Evolutionary conservation across 1,284 basidiomycete genomes (phyloP).

Genomic region (Chalciporus sp.): DNA sequence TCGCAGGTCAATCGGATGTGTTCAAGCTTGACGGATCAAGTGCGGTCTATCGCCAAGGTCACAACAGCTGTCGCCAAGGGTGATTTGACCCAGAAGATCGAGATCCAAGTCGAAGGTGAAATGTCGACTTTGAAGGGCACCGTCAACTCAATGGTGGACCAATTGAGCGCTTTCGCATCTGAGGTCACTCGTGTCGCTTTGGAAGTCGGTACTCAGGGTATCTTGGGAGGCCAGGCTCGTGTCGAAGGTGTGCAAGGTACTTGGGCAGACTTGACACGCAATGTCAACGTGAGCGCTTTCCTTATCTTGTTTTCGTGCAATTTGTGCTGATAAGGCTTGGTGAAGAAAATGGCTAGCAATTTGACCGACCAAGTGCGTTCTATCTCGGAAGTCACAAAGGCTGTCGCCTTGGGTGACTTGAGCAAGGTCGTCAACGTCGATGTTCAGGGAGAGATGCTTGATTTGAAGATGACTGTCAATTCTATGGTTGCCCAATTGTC

Average conservation of each 20-base stretch:
- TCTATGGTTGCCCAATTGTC: constrained; percentile 87
- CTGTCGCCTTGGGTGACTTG: constrained; percentile 92
- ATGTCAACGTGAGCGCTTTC: constrained; percentile 72
- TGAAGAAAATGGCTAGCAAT: constrained; percentile 85
- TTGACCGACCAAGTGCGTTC: constrained; percentile 97
- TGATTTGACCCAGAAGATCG: constrained; percentile 88
- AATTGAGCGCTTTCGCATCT: constrained; percentile 88
- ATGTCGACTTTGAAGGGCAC: constrained; percentile 84
- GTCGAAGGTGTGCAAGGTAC: constrained; percentile 94
- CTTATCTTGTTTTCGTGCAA: constrained; percentile 16
- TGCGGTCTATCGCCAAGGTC: constrained; percentile 88
- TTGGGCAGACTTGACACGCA: constrained; percentile 90
- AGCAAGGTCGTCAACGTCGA: constrained; percentile 91
- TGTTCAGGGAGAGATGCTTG: constrained; percentile 96
- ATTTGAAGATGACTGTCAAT: constrained; percentile 91
- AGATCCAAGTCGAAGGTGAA: constrained; percentile 92
- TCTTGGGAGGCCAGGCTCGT: constrained; percentile 88
- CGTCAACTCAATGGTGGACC: constrained; percentile 89
- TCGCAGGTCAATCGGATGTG: constrained; percentile 90
- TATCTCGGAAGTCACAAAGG: constrained; percentile 96
- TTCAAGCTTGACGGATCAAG: constrained; percentile 91
- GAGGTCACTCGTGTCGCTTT: constrained; percentile 95
- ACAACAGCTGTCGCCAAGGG: constrained; percentile 92
- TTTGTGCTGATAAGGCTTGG: constrained; percentile 16
- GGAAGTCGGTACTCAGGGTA: constrained; percentile 91